A percentile compares a stretch with the other conserved stretches of the same genome.
These are phyloP conservation scores for Leccinellum albellum DNA, from an alignment of 768 basidiomycete genomes.

Conservation along the genomic window DNA sequence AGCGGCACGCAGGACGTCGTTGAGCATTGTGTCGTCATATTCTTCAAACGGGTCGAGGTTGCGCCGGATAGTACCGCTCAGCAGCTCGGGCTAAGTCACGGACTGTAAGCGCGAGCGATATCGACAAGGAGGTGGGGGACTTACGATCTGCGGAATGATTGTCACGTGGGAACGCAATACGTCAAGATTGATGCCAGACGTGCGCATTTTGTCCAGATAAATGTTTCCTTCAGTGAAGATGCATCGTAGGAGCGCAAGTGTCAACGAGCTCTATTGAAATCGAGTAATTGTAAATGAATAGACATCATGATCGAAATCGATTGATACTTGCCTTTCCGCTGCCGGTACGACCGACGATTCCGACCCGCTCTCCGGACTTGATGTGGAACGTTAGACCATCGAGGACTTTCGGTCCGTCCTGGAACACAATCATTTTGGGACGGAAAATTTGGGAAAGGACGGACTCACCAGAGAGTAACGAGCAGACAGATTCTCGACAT, in stretches of 20 bases:
- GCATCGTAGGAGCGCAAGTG: constrained; percentile 3
- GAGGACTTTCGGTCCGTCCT: constrained; percentile 1
- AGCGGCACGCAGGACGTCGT: constrained; percentile 45
- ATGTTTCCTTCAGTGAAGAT: background rate
- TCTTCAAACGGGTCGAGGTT: constrained; percentile 61
- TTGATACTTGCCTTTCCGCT: background rate
- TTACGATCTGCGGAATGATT: constrained; percentile 1
- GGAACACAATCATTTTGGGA: background rate
- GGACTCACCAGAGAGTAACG: background rate
- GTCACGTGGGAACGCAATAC: background rate
- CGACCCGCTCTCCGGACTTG: constrained; percentile 2
- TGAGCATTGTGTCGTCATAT: constrained; percentile 50
- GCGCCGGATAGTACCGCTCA: constrained; percentile 52
- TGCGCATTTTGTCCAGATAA: background rate
- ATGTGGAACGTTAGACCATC: background rate
- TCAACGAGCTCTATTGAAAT: constrained; percentile 1
- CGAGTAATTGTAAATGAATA: background rate
- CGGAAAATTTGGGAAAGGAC: too few species aligned
- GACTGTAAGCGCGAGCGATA: background rate
- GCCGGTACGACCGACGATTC: constrained; percentile 1
- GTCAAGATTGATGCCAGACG: background rate
- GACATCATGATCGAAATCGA: too few species aligned
- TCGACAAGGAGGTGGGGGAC: background rate
- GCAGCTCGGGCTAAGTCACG: background rate
- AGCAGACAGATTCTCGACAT: constrained; percentile 6